Evolutionary conservation across 2,329 filamentous ascomycete species (phyloP).

Genomic region (Aureobasidium sp.): DNA sequence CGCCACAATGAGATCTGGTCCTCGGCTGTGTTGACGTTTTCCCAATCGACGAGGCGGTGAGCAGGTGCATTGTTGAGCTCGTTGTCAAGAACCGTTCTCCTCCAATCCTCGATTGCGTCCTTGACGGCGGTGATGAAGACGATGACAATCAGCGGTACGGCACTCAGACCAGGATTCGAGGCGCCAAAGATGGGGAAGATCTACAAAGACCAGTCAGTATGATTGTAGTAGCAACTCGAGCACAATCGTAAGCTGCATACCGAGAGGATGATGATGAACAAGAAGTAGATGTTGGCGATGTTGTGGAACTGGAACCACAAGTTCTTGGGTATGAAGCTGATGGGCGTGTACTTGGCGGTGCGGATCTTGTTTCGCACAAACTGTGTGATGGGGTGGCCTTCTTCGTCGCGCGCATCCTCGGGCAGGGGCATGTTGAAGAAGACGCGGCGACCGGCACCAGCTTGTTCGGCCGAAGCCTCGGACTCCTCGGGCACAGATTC

Average conservation of each 20-base stretch:
- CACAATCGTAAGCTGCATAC: slow-evolving; percentile 55
- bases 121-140: slow-evolving; percentile 83
- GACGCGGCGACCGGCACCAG: slow-evolving; percentile 49
- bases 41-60: slow-evolving; percentile 79
- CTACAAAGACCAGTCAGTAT: slow-evolving; percentile 41
- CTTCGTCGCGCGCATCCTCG: slow-evolving; percentile 65
- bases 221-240: background rate
- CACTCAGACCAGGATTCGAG: slow-evolving; percentile 79
- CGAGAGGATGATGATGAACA: slow-evolving; percentile 88
- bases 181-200: slow-evolving; percentile 95
- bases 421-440: slow-evolving; percentile 87
- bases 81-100: slow-evolving; percentile 82
- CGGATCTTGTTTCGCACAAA: slow-evolving; percentile 94
- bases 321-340: slow-evolving; percentile 95
- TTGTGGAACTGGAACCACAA: slow-evolving; percentile 98
- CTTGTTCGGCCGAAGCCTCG: slow-evolving; percentile 30
- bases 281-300: slow-evolving; percentile 95
- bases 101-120: slow-evolving; percentile 91
- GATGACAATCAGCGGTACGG: slow-evolving; percentile 90
- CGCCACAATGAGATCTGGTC: slow-evolving; percentile 84
- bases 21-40: slow-evolving; percentile 86
- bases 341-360: slow-evolving; percentile 92
- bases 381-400: slow-evolving; percentile 62
- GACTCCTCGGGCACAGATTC: slow-evolving; percentile 39
- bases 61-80: slow-evolving; percentile 95